Evolutionary conservation across 192 early-diverging fungal species (phyloP).

Genomic region (Backusella liffmaniae): DNA sequence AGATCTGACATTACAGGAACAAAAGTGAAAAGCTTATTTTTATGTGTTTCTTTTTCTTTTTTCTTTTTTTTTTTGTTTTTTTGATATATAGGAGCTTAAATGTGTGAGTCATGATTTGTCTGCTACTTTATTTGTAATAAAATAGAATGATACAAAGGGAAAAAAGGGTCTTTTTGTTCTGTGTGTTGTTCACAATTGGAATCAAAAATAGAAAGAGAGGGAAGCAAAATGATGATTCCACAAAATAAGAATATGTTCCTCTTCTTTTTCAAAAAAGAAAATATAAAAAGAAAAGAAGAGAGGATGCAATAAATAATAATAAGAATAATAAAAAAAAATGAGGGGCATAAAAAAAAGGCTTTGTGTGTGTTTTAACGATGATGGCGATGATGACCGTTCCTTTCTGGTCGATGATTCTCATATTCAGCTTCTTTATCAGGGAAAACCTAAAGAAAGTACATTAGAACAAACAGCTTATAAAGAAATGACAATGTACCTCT

Average conservation of each 20-base stretch:
- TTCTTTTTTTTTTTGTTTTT: too few relatives aligned
- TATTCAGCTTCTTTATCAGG: neutral
- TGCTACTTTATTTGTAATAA: too few relatives aligned
- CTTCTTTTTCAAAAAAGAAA: neutral
- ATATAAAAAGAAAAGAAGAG: neutral
- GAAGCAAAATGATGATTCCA: too few relatives aligned
- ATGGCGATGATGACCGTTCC: neutral
- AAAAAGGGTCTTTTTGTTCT: too few relatives aligned
- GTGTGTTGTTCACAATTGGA: neutral
- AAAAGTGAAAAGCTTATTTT: neutral
- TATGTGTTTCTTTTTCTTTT: too few relatives aligned
- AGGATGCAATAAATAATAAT: neutral
- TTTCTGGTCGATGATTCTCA: neutral
- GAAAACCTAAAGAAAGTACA: neutral
- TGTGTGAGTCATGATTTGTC: too few relatives aligned
- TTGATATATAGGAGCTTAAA: too few relatives aligned
- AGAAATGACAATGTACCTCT: neutral
- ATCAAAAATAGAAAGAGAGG: neutral
- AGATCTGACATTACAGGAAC: neutral
- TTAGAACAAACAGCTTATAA: neutral
- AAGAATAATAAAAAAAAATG: neutral
- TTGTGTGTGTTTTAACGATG: neutral
- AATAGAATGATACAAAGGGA: neutral
- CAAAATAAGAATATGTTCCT: neutral
- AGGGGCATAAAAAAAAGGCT: neutral